Evolutionary conservation across 208 protist species (phyloP), one percentile per base, ranked within the genome.

Genomic region (Wallacemonas rigidus): DNA sequence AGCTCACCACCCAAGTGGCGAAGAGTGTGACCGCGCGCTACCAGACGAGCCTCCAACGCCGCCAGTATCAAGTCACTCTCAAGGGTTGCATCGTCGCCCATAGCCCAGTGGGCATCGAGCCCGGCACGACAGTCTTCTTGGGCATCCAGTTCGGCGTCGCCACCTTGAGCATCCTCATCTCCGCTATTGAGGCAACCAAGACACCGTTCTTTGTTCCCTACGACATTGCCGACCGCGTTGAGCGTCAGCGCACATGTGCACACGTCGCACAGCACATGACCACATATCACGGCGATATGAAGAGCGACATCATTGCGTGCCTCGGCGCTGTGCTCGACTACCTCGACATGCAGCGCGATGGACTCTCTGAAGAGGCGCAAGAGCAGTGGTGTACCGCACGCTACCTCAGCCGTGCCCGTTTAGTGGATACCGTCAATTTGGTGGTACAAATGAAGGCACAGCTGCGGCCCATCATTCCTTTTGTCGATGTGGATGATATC

Each of bases 361-460:
- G 89, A 9, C 67, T 91, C n/a, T 92, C 87, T 2, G 89, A 92
- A 67, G 87, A 91, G 67, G 89, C 77, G 35, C 83, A 91, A 72
- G 82, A 85, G 67, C 65, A 81, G 67, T 95, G 89, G 89, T 95
- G 89, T 57, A 72, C 82, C 54, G 71, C 84, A 54, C 85, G 83
- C 40, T 82, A 72, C 60, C 44, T 92, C n/a, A 95, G 85, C 74
- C 85, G 83, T 12, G 83, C 79, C 17, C 86, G 89, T 17, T 76
- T 92, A 40, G 63, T 79, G 9, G 87, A 92, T 58, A 91, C 80
- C 26, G 61, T 92, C 36, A 82, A 87, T 69, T 67, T 92, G 39
- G 82, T 89, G 54, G 41, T 63, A 36, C 89, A 95, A 75, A 90
- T 90, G 54, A 90, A 85, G 71, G 86, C 90, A 67, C 89, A 95